Base-by-base conservation (phyloP, 306 rosid genomes). In the Luffa aegyptiaca region DNA sequence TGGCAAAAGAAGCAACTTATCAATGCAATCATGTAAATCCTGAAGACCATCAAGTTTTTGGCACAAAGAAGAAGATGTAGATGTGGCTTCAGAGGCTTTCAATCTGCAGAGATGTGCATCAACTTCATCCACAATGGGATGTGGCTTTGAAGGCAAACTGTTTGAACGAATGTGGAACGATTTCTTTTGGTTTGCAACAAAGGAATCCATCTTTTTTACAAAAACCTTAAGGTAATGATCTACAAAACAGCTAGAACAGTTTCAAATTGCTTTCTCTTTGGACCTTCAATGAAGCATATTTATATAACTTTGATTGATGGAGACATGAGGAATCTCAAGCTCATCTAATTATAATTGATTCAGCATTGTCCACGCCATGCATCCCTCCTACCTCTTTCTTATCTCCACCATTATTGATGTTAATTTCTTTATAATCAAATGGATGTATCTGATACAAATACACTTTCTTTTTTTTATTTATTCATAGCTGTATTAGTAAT, bases 121-220 rank as follows among this genome's bases (percentile, higher is more conserved):
- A 10, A 80, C 83, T 56, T 79, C 71, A 11, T 63, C 12, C 31
- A 80, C 8, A 0, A 85, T 5, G 2, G 77, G 86, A 49, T 83
- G 83, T 42, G 86, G 82, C 66, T 55, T 74, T 53, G 83, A 64
- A 6, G 84, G 81, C 78, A 86, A 73, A 66, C 84, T 86, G 53
- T 83, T 77, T 0, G 81, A 83, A 11, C 85, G 77, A 5, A 55
- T 18, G 61, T 80, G 82, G 80, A 7, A 63, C 26, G 75, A 70
- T 31, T 56, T 68, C 52, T 58, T 82, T 31, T 52, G 26, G 53
- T 63, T 79, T 10, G 14, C 16, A 33, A 48, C 35, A 48, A 68
- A 75, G 42, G 58, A n/a, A 69, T 51, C 81, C 82, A 80, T 83
- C 36, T 46, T 63, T 82, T 59, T 10, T 31, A 20, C 56, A 70